Percentiles rank a stretch among this genome's conserved stretches.
phyloP scores from a whole-genome alignment of 441 rosid species.

The Arabidopsis lyrata region DNA sequence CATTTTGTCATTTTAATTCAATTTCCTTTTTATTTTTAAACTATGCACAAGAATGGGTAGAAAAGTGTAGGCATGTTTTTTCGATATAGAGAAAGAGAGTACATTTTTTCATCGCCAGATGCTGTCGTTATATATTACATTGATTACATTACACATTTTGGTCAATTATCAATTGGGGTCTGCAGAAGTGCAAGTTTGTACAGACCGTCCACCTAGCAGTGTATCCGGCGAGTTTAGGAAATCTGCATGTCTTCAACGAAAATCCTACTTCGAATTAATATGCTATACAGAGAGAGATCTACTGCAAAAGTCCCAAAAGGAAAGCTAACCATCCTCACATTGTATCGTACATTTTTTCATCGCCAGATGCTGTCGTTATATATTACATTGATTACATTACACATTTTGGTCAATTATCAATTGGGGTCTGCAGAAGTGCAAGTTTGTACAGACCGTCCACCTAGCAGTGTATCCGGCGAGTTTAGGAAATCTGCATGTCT shows the following conservation, averaged over 20 bases:
- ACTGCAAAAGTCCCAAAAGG: neutral
- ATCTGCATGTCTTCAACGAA: neutral
- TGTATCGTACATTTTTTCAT: too few relatives aligned
- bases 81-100: neutral
- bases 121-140: slow-evolving; percentile 6
- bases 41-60: too few relatives aligned
- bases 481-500: neutral
- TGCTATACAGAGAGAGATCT: slow-evolving; percentile 11
- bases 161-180: neutral
- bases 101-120: neutral
- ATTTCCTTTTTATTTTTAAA: too few relatives aligned
- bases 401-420: too few relatives aligned
- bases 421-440: too few relatives aligned
- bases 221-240: neutral
- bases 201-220: neutral
- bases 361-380: too few relatives aligned
- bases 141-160: slow-evolving; percentile 6
- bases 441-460: neutral
- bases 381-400: too few relatives aligned
- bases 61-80: too few relatives aligned
- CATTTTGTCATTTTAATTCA: too few relatives aligned
- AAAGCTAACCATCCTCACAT: slow-evolving; percentile 18
- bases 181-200: slow-evolving; percentile 9
- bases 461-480: neutral
- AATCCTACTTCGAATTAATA: neutral